These are phyloP conservation scores for Lactarius quietus DNA, from an alignment of 768 basidiomycete genomes.

Conservation along the genomic window DNA sequence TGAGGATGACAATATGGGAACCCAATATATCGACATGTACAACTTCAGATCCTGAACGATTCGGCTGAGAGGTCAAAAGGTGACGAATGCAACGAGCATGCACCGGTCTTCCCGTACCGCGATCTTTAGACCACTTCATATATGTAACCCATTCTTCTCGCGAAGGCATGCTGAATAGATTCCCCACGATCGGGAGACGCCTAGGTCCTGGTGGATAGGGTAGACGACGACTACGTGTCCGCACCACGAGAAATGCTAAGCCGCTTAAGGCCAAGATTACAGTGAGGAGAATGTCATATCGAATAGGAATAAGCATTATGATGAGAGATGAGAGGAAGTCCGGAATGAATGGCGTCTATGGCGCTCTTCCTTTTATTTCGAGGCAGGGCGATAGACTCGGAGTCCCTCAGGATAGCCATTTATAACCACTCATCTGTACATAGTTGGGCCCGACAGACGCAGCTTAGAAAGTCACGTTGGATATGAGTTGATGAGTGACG, in stretches of 20 bases:
- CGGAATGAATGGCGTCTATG: not conserved
- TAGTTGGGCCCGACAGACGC: no score
- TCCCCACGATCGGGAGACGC: not conserved
- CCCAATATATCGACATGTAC: not conserved
- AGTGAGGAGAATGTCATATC: not conserved
- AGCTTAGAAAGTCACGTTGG: no score
- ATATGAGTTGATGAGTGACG: no score
- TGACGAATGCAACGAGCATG: not conserved
- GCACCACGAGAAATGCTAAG: not conserved
- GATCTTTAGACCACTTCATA: not conserved
- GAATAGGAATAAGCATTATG: not conserved
- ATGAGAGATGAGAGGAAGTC: not conserved
- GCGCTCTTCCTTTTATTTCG: not conserved
- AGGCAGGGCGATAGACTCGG: not conserved
- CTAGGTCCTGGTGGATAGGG: not conserved
- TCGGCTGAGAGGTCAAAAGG: not conserved
- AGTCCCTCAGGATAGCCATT: no score
- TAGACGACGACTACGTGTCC: not conserved
- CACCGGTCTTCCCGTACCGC: not conserved
- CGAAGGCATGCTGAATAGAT: not conserved
- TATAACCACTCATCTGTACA: no score
- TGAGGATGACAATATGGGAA: not conserved
- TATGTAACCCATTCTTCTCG: not conserved
- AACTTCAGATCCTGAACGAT: not conserved
- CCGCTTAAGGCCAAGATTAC: not conserved